phyloP scores from a whole-genome alignment of 2,329 filamentous ascomycete species.

The Venturia aucupariae region DNA sequence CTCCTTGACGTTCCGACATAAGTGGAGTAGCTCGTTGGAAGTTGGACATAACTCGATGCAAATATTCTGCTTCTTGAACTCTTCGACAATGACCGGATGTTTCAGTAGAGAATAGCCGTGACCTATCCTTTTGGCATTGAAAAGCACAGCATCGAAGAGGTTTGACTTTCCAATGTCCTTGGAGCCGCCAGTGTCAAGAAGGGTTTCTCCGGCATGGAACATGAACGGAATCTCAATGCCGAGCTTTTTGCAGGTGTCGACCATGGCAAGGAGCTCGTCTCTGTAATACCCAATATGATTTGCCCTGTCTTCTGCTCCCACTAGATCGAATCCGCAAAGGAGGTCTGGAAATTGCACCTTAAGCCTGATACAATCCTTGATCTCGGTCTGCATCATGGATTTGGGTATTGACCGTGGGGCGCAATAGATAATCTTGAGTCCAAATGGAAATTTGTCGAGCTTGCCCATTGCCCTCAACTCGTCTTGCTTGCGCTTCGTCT shows the following conservation, averaged over 20 bases:
- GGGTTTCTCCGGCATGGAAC: constrained; percentile 68
- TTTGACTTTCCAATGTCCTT: constrained; percentile 51
- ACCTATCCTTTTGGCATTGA: constrained; percentile 60
- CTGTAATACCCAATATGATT: constrained; percentile 51
- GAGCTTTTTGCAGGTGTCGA: constrained; percentile 39
- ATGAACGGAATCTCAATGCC: constrained; percentile 57
- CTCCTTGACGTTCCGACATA: constrained; percentile 55
- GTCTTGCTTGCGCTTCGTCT: constrained; percentile 40
- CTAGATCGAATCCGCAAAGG: constrained; percentile 62
- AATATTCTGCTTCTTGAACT: constrained; percentile 54
- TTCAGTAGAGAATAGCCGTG: constrained; percentile 63
- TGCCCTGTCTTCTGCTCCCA: constrained; percentile 55
- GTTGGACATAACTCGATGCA: constrained; percentile 72
- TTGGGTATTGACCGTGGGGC: constrained; percentile 53
- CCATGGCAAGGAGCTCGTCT: constrained; percentile 50
- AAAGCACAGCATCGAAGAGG: constrained; percentile 56
- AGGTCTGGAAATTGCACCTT: constrained; percentile 48
- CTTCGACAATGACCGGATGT: constrained; percentile 56
- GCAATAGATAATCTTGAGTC: constrained; percentile 64
- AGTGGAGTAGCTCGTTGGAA: constrained; percentile 64
- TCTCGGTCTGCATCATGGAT: constrained; percentile 39
- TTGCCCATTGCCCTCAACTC: constrained; percentile 30
- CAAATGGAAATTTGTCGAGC: constrained; percentile 44
- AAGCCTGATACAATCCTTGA: constrained; percentile 53
- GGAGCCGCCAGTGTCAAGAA: constrained; percentile 52